Percentiles rank a stretch among this genome's conserved stretches.
Conservation (phyloP, 495 filamentous ascomycete genomes). For the Aspergillus conjunctus region DNA sequence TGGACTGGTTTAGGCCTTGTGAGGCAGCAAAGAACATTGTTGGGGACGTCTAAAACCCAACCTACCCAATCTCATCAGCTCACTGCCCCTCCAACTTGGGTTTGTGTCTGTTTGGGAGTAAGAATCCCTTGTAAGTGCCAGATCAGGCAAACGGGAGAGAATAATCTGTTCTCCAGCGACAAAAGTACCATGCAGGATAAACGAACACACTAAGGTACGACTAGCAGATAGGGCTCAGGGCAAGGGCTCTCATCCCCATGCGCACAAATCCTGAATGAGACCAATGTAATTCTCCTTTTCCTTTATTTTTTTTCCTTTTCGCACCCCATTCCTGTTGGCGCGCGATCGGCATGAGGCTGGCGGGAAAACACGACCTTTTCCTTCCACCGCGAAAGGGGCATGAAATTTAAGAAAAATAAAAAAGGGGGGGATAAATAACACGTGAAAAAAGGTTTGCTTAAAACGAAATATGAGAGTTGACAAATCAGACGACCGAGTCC, state of each 20-base stretch:
- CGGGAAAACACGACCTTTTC: background rate
- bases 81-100: no score
- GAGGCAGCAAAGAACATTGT: background rate
- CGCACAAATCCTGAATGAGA: constrained; percentile 20
- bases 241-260: constrained; percentile 20
- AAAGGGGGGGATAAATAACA: background rate
- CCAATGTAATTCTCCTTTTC: constrained; percentile 11
- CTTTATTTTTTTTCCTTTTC: constrained; percentile 2
- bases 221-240: constrained; percentile 29
- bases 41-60: background rate
- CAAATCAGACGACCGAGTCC: constrained; percentile 13
- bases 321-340: constrained; percentile 16
- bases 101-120: no score
- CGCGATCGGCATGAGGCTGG: constrained; percentile 28
- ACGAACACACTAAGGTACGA: constrained; percentile 2
- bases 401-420: background rate
- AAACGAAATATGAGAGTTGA: constrained; percentile 4
- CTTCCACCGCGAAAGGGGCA: background rate
- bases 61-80: no score
- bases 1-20: background rate
- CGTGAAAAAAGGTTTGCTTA: no score
- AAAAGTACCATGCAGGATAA: constrained; percentile 15
- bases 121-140: background rate
- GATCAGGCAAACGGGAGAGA: constrained; percentile 12
- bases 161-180: background rate